These are phyloP conservation scores for Trichophyton benhamiae DNA, from an alignment of 2,329 filamentous ascomycete genomes.

Conservation along the genomic window DNA sequence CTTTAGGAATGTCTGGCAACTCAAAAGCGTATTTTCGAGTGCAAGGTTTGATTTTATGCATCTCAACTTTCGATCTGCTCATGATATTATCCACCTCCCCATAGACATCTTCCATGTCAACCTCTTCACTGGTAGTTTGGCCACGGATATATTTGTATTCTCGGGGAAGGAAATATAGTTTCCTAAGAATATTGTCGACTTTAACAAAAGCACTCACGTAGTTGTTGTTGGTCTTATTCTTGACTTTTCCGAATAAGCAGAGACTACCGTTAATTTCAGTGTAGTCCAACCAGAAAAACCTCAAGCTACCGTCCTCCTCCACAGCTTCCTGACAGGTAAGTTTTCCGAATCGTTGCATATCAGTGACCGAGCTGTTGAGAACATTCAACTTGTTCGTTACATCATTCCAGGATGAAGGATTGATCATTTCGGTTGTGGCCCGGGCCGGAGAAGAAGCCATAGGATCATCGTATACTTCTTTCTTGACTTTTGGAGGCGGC, in stretches of 20 bases:
- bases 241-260: slow-evolving; percentile 90
- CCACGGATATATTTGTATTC: slow-evolving; percentile 48
- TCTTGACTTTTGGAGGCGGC: slow-evolving; percentile 61
- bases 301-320: slow-evolving; percentile 83
- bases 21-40: slow-evolving; percentile 94
- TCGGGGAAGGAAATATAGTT: slow-evolving; percentile 84
- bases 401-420: slow-evolving; percentile 77
- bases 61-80: slow-evolving; percentile 69
- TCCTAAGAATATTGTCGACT: slow-evolving; percentile 84
- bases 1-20: slow-evolving; percentile 70
- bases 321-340: slow-evolving; percentile 71
- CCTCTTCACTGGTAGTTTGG: slow-evolving; percentile 59
- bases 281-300: slow-evolving; percentile 96
- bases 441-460: slow-evolving; percentile 64
- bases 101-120: slow-evolving; percentile 82
- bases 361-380: slow-evolving; percentile 57
- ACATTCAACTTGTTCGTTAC: slow-evolving; percentile 80
- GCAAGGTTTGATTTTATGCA: slow-evolving; percentile 89
- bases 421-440: slow-evolving; percentile 48
- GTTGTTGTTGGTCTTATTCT: slow-evolving; percentile 66
- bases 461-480: slow-evolving; percentile 57
- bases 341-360: slow-evolving; percentile 58
- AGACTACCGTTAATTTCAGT: slow-evolving; percentile 82
- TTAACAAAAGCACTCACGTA: slow-evolving; percentile 93
- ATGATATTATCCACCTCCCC: slow-evolving; percentile 79